These are phyloP conservation scores for Parastagonospora avenae DNA, from an alignment of 2,329 filamentous ascomycete genomes.

Conservation along the genomic window DNA sequence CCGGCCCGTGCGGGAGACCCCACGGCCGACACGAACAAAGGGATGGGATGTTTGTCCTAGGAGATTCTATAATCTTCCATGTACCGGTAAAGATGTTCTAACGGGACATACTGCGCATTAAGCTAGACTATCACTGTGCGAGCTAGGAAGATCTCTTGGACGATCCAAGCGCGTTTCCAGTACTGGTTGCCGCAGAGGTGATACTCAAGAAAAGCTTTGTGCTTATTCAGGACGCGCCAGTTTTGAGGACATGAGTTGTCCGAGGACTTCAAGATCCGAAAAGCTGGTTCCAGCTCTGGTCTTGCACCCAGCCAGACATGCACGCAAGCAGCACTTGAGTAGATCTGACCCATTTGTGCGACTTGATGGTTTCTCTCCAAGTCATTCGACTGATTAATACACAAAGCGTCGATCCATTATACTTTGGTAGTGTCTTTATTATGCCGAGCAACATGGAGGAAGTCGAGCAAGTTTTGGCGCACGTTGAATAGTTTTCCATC, in stretches of 20 bases:
- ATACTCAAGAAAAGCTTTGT: not conserved
- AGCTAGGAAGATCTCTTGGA: not conserved
- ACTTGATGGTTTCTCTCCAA: slow-evolving; percentile 12
- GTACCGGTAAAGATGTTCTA: not conserved
- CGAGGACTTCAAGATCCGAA: not conserved
- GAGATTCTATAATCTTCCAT: not conserved
- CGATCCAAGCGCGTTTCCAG: slow-evolving; percentile 3
- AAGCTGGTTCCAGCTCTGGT: not conserved
- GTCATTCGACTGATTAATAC: slow-evolving; percentile 13
- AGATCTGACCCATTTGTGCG: slow-evolving; percentile 13
- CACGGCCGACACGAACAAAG: not conserved
- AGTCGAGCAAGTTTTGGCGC: slow-evolving; percentile 10
- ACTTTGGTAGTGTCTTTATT: not conserved
- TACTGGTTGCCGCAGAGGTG: not conserved
- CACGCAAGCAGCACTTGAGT: not conserved
- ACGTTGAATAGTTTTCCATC: slow-evolving; percentile 7
- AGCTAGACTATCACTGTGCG: not conserved
- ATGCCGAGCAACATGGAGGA: slow-evolving; percentile 2
- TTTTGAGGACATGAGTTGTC: not conserved
- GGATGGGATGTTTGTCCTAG: not conserved
- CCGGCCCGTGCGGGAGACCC: no score
- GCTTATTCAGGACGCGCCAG: not conserved
- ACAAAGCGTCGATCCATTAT: slow-evolving; percentile 36
- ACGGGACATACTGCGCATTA: not conserved
- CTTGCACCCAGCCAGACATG: slow-evolving; percentile 15